Evolutionary conservation across 352 stramenopile species (phyloP).

Genomic region (Globisporangium acanthophoron): DNA sequence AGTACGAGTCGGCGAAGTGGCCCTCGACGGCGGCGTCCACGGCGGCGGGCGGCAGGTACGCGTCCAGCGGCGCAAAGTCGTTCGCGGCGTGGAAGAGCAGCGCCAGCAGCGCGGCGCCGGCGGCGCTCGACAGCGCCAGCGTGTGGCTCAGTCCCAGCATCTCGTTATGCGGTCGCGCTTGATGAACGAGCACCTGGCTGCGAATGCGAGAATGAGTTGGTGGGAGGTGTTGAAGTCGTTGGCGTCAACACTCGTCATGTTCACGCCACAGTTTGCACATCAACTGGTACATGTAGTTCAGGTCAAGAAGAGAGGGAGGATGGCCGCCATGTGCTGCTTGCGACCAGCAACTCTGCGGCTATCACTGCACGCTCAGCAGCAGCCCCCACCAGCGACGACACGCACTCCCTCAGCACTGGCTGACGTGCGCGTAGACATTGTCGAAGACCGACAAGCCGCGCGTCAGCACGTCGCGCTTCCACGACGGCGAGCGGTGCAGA

Average conservation of each 20-base stretch:
- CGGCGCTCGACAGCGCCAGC: constrained; percentile 5
- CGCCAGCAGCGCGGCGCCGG: constrained; percentile 9
- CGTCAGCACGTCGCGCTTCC: constrained; percentile 50
- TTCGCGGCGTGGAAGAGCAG: constrained; percentile 15
- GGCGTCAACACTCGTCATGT: not conserved
- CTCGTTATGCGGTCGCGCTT: not conserved
- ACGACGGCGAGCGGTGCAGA: constrained; percentile 53
- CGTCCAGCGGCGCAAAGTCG: constrained; percentile 19
- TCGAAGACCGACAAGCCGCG: constrained; percentile 49
- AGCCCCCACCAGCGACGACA: not conserved
- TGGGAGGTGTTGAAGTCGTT: not conserved
- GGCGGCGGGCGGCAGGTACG: constrained; percentile 9
- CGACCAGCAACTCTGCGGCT: not conserved
- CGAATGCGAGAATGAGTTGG: not conserved
- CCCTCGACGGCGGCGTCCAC: constrained; percentile 9
- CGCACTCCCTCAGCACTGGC: not conserved
- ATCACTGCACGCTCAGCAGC: not conserved
- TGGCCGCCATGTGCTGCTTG: not conserved
- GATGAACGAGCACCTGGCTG: not conserved
- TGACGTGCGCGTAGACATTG: constrained; percentile 18
- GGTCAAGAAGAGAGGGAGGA: not conserved
- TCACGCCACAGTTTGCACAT: not conserved
- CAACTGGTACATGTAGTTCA: not conserved
- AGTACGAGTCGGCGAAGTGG: no score
- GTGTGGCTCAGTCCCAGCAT: not conserved